Evolutionary conservation across 176 grass and related monocot species (phyloP), one percentile per base, ranked within the genome.

Genomic region (Carex myosuroides): DNA sequence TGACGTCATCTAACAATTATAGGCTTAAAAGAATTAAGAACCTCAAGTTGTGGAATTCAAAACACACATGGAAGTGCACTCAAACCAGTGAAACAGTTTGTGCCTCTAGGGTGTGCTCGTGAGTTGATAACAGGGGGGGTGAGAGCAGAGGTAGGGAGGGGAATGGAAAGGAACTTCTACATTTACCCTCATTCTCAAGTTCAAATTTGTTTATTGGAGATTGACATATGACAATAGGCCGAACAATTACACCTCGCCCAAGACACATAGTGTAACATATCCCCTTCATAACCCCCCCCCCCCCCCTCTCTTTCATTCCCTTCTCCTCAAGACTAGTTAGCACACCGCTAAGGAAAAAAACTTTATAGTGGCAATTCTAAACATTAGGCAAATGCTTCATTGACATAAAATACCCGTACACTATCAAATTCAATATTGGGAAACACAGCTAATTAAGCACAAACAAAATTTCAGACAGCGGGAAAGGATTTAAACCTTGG

Each of bases 401-500:
- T 72, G n/a, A 50, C 12, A 35, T 37, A 67, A 73, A 21, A 21
- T 52, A 22, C 20, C 24, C 70, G 11, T 13, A 20, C 18, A 22
- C 42, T 21, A 39, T 71, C 39, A 73, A 24, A 50, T 73, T 73
- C n/a, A 73, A 71, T 11, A 39, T 44, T 20, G 42, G n/a, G 4
- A 13, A 72, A 33, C 13, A 59, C 3, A 84, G 13, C 6, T 48
- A 52, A 26, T 37, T 6, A 55, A 55, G 44, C n/a, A 85, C 18
- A 85, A 85, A 30, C 24, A 48, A 53, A 17, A 21, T 32, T 64
- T 11, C 6, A 57, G 68, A 79, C 16, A 44, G 61, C 3, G 5
- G 71, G 3, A 79, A 55, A 63, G 14, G 24, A 33, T 17, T 30
- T 32, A 82, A 26, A 92, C 90, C 83, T 86, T 84, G 44, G 92